Conservation (phyloP, 148 eudicot genomes). For the Agrostemma githago region DNA sequence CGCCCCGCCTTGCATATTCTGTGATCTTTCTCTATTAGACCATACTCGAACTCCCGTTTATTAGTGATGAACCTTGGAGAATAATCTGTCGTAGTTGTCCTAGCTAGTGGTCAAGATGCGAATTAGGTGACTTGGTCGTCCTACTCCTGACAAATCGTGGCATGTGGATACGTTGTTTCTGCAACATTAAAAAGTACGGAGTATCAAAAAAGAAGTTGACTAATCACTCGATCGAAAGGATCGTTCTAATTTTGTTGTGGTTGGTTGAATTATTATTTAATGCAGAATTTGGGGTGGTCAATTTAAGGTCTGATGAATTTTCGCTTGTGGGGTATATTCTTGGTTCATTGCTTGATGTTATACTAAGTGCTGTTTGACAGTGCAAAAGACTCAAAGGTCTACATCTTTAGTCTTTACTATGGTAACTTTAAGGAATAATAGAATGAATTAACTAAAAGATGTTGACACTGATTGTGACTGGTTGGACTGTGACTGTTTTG, state of each 20-base stretch:
- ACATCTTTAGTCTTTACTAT: slow-evolving; percentile 1
- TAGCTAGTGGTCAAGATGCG: not conserved
- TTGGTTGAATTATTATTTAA: not conserved
- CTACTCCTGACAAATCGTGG: not conserved
- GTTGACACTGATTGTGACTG: slow-evolving; percentile 14
- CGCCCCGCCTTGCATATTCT: not conserved
- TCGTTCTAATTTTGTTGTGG: not conserved
- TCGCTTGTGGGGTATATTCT: slow-evolving; percentile 2
- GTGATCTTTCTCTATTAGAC: not conserved
- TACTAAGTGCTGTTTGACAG: not conserved
- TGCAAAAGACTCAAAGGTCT: not conserved
- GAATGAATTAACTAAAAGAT: not conserved
- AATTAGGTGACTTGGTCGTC: not conserved
- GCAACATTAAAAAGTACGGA: too few relatives aligned
- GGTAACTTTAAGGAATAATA: slow-evolving; percentile 6
- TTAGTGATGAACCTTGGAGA: slow-evolving; percentile 8
- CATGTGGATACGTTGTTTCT: not conserved
- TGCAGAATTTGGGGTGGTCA: slow-evolving; percentile 1
- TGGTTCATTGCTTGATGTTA: not conserved
- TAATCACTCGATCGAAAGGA: not conserved
- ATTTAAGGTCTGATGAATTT: not conserved
- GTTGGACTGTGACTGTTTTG: slow-evolving; percentile 19
- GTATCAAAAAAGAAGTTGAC: not conserved
- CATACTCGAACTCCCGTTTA: not conserved
- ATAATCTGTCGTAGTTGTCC: not conserved